Conservation (phyloP, 1,284 basidiomycete genomes). For the Moesziomyces antarcticus region DNA sequence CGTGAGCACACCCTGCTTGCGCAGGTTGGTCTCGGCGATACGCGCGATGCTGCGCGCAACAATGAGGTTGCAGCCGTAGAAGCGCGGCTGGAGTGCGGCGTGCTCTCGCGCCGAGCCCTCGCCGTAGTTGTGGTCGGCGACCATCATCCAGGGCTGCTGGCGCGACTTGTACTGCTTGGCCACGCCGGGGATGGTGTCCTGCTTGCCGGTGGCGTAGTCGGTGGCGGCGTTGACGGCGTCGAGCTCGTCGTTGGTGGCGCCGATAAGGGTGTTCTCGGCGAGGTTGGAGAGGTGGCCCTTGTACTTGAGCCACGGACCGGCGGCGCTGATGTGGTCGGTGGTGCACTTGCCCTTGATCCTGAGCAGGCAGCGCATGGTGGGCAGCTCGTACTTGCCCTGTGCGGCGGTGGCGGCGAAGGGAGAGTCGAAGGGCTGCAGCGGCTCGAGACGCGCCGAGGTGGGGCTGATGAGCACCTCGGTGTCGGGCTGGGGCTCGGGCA, state of each 20-base stretch:
- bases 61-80: slow-evolving; percentile 77
- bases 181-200: slow-evolving; percentile 64
- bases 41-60: slow-evolving; percentile 72
- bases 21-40: slow-evolving; percentile 75
- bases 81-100: slow-evolving; percentile 94
- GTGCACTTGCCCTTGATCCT: slow-evolving; percentile 96
- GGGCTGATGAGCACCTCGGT: slow-evolving; percentile 78
- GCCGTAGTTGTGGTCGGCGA: slow-evolving; percentile 89
- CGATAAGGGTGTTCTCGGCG: slow-evolving; percentile 83
- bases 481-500: slow-evolving; percentile 76
- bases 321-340: slow-evolving; percentile 75
- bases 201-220: slow-evolving; percentile 54
- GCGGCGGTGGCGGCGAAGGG: slow-evolving; percentile 74
- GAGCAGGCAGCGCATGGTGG: slow-evolving; percentile 78
- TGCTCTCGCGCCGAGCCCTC: slow-evolving; percentile 99
- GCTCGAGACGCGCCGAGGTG: slow-evolving; percentile 76
- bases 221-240: slow-evolving; percentile 69
- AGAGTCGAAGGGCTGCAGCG: slow-evolving; percentile 85
- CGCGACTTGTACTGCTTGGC: slow-evolving; percentile 63
- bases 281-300: slow-evolving; percentile 92
- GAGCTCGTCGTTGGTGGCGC: slow-evolving; percentile 69
- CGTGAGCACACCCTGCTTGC: slow-evolving; percentile 67
- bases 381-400: slow-evolving; percentile 77
- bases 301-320: slow-evolving; percentile 89
- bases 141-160: slow-evolving; percentile 80